Evolutionary conservation across 148 eudicot genomes (phyloP), one percentile per base, ranked within the genome.

Genomic region (Dysphania ambrosioides): DNA sequence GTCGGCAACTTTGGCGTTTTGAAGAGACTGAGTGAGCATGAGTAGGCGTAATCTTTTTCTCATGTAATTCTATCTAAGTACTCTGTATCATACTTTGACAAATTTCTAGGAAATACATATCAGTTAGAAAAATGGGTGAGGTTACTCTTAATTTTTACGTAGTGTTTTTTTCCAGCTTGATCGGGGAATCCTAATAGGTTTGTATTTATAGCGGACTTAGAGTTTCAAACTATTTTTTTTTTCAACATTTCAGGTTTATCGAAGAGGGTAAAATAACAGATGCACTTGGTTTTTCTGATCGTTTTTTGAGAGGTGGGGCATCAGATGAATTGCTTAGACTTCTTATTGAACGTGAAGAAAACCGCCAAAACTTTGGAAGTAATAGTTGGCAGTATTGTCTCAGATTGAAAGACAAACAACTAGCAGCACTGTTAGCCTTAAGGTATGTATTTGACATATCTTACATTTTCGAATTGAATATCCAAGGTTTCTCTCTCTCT

Each of bases 271-370:
- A 96, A 74, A 76, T 92, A 53, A 67, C 84, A 88, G 99, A 96
- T 85, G 99, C 99, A 19, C 99, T 95, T 75, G 97, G 97, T 79
- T 86, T 96, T 61, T 92, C 99, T 34, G 97, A 96, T 84, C 99
- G 99, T 36, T 96, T 86, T 84, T 79, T 96, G 78, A 90, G 92
- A 29, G 82, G 79, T 81, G 99, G 97, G 72, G 99, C 97, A 66
- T 92, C 99, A 35, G 99, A 96, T 72, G 81, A 73, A 57, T 78
- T 96, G 78, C 97, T 96, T 71, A 81, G 79, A 87, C 85, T 90
- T 75, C 94, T 96, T 59, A 90, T 92, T 79, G 90, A 87, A 81
- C 85, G 66, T 57, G 93, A 83, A 53, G 99, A 90, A 76, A 83
- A 67, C 65, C 41, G 70, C 67, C 68, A 75, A 16, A 49, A 40